Evolutionary conservation across 345 rosid genomes (phyloP).

Genomic region (Citrus inodora): DNA sequence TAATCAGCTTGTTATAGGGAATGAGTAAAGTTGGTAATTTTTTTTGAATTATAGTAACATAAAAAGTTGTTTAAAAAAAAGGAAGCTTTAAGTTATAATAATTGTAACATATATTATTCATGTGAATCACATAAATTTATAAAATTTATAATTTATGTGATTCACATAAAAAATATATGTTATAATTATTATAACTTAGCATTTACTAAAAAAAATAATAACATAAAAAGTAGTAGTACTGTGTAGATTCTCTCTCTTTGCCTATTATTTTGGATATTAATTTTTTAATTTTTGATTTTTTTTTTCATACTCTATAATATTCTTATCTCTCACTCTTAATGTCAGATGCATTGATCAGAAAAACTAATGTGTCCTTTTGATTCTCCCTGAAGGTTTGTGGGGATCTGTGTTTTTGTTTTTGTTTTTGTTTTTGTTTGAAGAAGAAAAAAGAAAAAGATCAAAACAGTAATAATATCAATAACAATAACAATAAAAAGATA

Average conservation of each 20-base stretch:
- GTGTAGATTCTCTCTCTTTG: conserved; percentile 36
- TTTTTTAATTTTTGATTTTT: too few relatives aligned
- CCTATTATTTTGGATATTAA: conserved; percentile 1
- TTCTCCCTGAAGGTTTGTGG: conserved; percentile 36
- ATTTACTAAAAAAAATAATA: neutral
- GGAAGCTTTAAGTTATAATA: too few relatives aligned
- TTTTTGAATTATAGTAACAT: neutral
- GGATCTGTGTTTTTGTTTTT: conserved; percentile 44
- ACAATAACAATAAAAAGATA: conserved; percentile 8
- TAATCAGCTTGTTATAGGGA: conserved; percentile 41
- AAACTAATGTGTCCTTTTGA: conserved; percentile 29
- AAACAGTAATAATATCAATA: conserved; percentile 32
- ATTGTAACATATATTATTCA: too few relatives aligned
- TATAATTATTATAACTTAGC: too few relatives aligned
- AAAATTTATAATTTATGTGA: too few relatives aligned
- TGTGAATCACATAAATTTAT: too few relatives aligned
- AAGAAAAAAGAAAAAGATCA: conserved; percentile 12
- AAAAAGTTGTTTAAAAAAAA: neutral
- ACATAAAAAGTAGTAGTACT: neutral
- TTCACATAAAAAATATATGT: too few relatives aligned
- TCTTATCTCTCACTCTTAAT: conserved; percentile 14
- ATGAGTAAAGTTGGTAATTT: conserved; percentile 27
- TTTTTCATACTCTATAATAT: neutral
- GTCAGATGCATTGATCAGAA: conserved; percentile 38
- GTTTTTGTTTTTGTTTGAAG: conserved; percentile 28